Conservation (phyloP, 176 grass and related monocot species). For the Zoysia pacifica region DNA sequence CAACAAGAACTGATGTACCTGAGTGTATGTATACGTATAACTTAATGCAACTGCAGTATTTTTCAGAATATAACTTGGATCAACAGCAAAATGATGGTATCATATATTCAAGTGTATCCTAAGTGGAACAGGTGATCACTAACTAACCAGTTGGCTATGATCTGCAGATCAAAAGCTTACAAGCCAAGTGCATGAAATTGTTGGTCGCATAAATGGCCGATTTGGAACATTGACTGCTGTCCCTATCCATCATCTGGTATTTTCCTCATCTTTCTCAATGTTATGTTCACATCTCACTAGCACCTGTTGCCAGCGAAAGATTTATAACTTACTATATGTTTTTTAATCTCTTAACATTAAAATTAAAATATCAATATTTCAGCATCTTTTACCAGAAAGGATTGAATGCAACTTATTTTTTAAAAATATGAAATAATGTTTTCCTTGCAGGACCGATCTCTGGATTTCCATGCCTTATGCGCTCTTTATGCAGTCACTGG, state of each 20-base stretch:
- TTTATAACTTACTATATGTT: background rate
- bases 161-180: conserved; percentile 97
- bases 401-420: background rate
- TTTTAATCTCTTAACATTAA: background rate
- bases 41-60: conserved; percentile 23
- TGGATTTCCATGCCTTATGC: conserved; percentile 91
- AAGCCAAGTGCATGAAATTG: conserved; percentile 99
- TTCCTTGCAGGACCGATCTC: conserved; percentile 86
- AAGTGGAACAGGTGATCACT: background rate
- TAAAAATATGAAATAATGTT: conserved; percentile 43
- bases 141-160: conserved; percentile 30
- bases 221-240: conserved; percentile 97
- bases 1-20: conserved; percentile 96
- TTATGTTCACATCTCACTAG: conserved; percentile 2
- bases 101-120: background rate
- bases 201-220: conserved; percentile 97
- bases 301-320: background rate
- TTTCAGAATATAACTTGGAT: conserved; percentile 3
- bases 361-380: background rate
- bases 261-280: conserved; percentile 10
- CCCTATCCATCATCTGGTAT: conserved; percentile 97
- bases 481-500: conserved; percentile 96
- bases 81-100: background rate
- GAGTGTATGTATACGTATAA: conserved; percentile 56
- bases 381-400: background rate